Base-by-base conservation (phyloP, 2,329 filamentous ascomycete genomes). In the Aspergillus quadricinctus region DNA sequence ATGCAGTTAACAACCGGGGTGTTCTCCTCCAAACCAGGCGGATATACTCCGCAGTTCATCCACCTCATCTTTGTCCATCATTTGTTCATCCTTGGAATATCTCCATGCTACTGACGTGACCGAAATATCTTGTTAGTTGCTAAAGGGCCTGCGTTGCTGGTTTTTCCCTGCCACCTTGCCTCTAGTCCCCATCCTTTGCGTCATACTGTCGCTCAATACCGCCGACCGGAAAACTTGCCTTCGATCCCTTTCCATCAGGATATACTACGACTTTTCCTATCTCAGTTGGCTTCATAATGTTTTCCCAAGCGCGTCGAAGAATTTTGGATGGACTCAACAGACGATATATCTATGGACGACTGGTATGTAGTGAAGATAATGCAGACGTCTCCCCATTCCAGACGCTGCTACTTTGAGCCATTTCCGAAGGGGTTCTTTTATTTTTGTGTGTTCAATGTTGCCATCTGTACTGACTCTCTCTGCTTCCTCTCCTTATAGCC, bases 401-500 rank as follows among this genome's bases (percentile, higher is more conserved):
- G 6, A 37, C 14, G 6, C 31, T 7, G 31, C 14, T n/a, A 17
- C 31, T 25, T 49, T 41, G 29, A 5, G 23, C 21, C 27, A 29
- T 35, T 29, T n/a, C 27, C 19, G 19, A 49, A 19, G 17, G 25
- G 25, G 27, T 25, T 37, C 27, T 53, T 48, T 5, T 10, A 45
- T 53, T 21, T 21, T 19, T 46, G 17, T 23, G 49, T 19, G 40
- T n/a, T 37, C 53, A 4, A 40, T 40, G 31, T 31, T 14, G 46
- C 25, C 35, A 28, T 29, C 17, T 50, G 28, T 45, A 50, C 57
- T 61, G 49, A 60, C 52, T 29, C 3, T 23, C 49, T 55, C 29
- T 58, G 54, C 29, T 48, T 54, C 58, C 56, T 57, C 54, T 49
- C 25, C 50, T 14, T 64, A 62, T 74, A 97, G 94, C 93, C 94